phyloP scores from a whole-genome alignment of 2,329 filamentous ascomycete species.

The Cyphellophora attinorum region DNA sequence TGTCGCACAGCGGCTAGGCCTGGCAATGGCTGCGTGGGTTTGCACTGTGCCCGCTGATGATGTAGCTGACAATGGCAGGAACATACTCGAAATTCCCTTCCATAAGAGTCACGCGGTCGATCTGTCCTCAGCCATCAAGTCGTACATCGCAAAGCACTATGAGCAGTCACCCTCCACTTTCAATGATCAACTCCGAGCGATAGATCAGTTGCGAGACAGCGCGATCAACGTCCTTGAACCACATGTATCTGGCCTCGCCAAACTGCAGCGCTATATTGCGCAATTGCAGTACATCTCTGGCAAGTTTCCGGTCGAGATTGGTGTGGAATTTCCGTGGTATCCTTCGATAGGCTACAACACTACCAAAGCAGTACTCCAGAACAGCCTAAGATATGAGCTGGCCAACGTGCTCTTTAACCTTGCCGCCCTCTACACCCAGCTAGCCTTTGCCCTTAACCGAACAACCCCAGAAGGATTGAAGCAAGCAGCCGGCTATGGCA shows the following conservation, averaged over 20 bases:
- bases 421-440: slow-evolving; percentile 83
- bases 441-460: slow-evolving; percentile 72
- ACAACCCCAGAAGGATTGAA: slow-evolving; percentile 75
- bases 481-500: slow-evolving; percentile 81
- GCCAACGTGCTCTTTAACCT: slow-evolving; percentile 92
- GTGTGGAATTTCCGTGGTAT: slow-evolving; percentile 94
- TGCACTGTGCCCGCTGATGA: too few relatives aligned
- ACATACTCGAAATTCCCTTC: slow-evolving; percentile 69
- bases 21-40: too few relatives aligned
- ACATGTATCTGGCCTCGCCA: slow-evolving; percentile 74
- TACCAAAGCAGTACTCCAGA: slow-evolving; percentile 42
- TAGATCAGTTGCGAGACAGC: slow-evolving; percentile 72
- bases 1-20: too few relatives aligned
- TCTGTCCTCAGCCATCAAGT: slow-evolving; percentile 72
- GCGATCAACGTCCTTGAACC: slow-evolving; percentile 85
- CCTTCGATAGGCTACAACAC: slow-evolving; percentile 85
- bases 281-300: slow-evolving; percentile 88
- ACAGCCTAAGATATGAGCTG: slow-evolving; percentile 69
- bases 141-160: slow-evolving; percentile 97
- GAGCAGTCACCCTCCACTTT: slow-evolving; percentile 99
- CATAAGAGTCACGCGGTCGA: slow-evolving; percentile 72
- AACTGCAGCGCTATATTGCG: slow-evolving; percentile 82
- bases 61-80: slow-evolving; percentile 23
- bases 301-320: slow-evolving; percentile 87
- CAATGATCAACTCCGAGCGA: slow-evolving; percentile 72